Conservation (phyloP, 1,284 basidiomycete genomes). For the Caloboletus inedulis region DNA sequence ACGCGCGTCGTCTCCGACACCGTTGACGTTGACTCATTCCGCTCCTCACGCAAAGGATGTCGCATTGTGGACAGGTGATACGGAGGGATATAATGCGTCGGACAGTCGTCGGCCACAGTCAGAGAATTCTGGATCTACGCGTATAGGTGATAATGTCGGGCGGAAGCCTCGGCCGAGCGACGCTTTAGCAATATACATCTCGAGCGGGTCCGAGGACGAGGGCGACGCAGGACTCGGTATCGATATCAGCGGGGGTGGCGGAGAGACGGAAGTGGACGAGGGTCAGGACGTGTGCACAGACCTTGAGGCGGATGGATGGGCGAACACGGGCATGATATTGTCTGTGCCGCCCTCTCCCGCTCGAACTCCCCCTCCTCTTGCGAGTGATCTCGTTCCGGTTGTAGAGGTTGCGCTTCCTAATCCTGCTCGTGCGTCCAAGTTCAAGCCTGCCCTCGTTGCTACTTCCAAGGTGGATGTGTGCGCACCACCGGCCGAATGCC, state of each 20-base stretch:
- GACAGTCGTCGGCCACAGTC: neutral
- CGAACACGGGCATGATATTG: conserved; percentile 27
- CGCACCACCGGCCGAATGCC: neutral
- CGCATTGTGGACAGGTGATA: neutral
- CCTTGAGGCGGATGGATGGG: conserved; percentile 10
- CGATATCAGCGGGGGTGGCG: neutral
- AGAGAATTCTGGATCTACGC: neutral
- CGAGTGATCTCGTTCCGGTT: neutral
- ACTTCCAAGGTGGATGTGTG: neutral
- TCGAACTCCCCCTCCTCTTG: neutral
- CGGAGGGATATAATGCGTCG: neutral
- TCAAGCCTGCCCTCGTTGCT: conserved; percentile 16
- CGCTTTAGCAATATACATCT: conserved; percentile 29
- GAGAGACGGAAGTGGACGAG: neutral
- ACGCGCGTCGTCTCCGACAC: conserved; percentile 18
- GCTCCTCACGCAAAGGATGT: neutral
- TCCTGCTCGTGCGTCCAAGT: conserved; percentile 18
- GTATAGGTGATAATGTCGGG: neutral
- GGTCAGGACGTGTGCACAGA: conserved; percentile 9
- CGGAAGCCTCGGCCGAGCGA: conserved; percentile 18
- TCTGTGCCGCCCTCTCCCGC: conserved; percentile 23
- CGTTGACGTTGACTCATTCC: neutral
- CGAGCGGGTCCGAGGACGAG: conserved; percentile 31
- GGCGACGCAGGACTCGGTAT: neutral
- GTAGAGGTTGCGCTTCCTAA: neutral